A percentile compares a stretch with the other conserved stretches of the same genome.
Conservation (phyloP, 257 asterid species). For the Paulownia fortunei region DNA sequence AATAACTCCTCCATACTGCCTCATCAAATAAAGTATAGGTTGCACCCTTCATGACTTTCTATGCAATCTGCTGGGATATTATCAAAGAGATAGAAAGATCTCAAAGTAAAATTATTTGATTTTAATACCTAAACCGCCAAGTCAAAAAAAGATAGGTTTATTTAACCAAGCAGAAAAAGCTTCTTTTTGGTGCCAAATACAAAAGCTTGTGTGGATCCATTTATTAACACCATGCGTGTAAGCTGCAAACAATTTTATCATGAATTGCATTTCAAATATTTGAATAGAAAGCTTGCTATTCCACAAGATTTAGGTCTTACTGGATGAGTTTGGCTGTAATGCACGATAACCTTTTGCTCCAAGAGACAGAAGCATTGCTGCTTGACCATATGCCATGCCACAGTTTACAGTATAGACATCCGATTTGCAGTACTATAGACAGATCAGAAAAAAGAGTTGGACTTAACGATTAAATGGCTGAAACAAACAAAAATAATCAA, state of each 20-base stretch:
- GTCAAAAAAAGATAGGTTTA: too few species aligned
- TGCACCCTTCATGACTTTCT: too few species aligned
- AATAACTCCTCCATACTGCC: neutral
- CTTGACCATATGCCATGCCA: slow-evolving; percentile 80
- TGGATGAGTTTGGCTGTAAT: slow-evolving; percentile 59
- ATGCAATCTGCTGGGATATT: too few species aligned
- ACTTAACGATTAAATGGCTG: slow-evolving; percentile 1
- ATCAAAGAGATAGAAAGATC: neutral
- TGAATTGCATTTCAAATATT: slow-evolving; percentile 6
- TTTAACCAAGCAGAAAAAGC: neutral
- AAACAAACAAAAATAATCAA: neutral
- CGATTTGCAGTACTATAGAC: slow-evolving; percentile 55
- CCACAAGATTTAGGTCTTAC: slow-evolving; percentile 43
- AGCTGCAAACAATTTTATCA: neutral
- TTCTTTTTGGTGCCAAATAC: neutral
- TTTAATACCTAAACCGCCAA: neutral
- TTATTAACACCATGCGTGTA: neutral
- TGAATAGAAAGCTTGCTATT: neutral
- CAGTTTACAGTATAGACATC: slow-evolving; percentile 68
- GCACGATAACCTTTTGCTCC: slow-evolving; percentile 75
- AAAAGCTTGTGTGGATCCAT: neutral
- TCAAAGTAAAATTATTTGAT: neutral
- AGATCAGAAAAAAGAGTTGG: neutral
- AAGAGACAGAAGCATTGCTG: slow-evolving; percentile 74
- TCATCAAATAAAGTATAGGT: neutral